phyloP scores from a whole-genome alignment of 257 asterid species.

The Eucommia ulmoides region DNA sequence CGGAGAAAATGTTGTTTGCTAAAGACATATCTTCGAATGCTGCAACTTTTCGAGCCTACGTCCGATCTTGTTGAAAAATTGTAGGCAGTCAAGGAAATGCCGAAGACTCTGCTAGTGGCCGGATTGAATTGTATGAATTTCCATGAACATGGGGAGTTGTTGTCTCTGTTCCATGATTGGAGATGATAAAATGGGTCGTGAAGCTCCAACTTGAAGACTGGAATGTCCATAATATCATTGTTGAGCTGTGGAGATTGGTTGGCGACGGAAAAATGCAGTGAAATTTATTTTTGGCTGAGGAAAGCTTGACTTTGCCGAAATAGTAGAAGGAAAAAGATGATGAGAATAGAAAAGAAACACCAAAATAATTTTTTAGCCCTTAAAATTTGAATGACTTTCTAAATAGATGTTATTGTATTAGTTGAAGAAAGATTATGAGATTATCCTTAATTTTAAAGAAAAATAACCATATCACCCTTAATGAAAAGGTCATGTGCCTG shows the following conservation, averaged over 20 bases:
- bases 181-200: neutral
- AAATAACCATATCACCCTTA: too few relatives aligned
- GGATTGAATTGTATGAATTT: neutral
- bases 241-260: neutral
- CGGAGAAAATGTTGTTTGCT: constrained; percentile 59
- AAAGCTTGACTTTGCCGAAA: too few relatives aligned
- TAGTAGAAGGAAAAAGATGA: too few relatives aligned
- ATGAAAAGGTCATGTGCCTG: too few relatives aligned
- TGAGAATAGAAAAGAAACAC: too few relatives aligned
- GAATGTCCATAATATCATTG: neutral
- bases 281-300: too few relatives aligned
- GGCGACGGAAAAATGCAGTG: too few relatives aligned
- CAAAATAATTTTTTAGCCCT: too few relatives aligned
- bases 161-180: neutral
- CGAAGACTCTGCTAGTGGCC: neutral
- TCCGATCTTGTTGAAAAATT: constrained; percentile 56
- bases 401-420: too few relatives aligned
- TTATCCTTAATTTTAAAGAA: too few relatives aligned
- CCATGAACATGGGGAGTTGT: neutral
- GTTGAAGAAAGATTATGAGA: too few relatives aligned
- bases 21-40: constrained; percentile 44
- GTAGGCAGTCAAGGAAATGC: neutral
- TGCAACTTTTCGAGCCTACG: constrained; percentile 63
- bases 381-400: too few relatives aligned
- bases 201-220: neutral